Percentiles rank a stretch among this genome's conserved stretches.
Conservation (phyloP, 352 stramenopile genomes). For the Elongisporangium anandrum region DNA sequence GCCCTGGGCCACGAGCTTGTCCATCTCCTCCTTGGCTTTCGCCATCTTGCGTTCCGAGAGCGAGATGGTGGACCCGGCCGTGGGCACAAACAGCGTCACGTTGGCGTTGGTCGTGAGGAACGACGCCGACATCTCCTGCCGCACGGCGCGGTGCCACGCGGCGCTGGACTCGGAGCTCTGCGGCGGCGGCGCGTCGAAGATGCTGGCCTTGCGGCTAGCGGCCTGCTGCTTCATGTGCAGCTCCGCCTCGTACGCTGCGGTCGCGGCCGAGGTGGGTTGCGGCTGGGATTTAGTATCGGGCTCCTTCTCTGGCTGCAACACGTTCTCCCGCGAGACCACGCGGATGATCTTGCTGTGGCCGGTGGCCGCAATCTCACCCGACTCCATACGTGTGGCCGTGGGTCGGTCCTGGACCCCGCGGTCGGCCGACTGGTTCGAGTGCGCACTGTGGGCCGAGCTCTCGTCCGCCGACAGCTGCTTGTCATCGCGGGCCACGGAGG, state of each 20-base stretch:
- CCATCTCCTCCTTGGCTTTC: constrained; percentile 54
- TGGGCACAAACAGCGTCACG: constrained; percentile 68
- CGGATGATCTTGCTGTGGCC: background rate
- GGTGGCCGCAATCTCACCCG: background rate
- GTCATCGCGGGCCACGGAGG: constrained; percentile 9
- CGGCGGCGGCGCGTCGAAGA: background rate
- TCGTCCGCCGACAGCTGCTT: background rate
- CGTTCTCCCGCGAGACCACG: background rate
- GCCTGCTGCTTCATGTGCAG: background rate
- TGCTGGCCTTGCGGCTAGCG: background rate
- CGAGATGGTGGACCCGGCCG: constrained; percentile 59
- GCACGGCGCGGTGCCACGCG: background rate
- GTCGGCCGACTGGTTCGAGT: background rate
- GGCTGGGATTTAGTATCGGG: background rate
- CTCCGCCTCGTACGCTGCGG: background rate
- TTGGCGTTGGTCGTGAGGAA: constrained; percentile 42
- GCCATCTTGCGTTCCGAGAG: constrained; percentile 57
- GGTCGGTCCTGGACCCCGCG: background rate
- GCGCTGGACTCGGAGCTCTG: background rate
- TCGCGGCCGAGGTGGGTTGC: background rate
- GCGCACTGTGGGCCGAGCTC: constrained; percentile 4
- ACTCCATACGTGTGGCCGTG: background rate
- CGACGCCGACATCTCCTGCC: constrained; percentile 17
- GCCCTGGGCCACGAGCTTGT: constrained; percentile 40
- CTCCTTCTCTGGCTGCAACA: background rate